Evolutionary conservation across 306 rosid genomes (phyloP), one percentile per base, ranked within the genome.

Genomic region (Cucurbita maxima): DNA sequence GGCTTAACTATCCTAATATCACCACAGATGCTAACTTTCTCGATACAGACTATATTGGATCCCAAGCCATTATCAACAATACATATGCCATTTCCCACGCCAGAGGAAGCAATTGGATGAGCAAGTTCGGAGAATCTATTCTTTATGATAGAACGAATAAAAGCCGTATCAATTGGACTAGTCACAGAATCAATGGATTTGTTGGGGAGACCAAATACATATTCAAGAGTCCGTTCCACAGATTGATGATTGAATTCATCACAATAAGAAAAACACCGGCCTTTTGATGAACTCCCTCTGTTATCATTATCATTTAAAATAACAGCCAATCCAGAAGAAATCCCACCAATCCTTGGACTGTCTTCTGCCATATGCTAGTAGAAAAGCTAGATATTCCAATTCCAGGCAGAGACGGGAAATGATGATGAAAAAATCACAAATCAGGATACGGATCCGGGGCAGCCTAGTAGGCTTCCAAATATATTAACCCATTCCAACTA

Each of bases 291-390:
- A 45, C 82, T 84, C 75, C 81, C 90, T 81, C 77, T 83, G 75
- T 74, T 75, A 67, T 85, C 92, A 74, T 88, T 83, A 0, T 83
- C 90, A 41, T 86, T 82, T 84, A 94, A 79, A 80, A 94, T 80
- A 64, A 94, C 90, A 13, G 97, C 96, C 84, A 94, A 79, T 58
- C 99, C 99, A 84, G 99, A 89, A 79, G 96, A 89, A 83, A 84
- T 88, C 84, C 97, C 97, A 82, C 91, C 86, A 76, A 86, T 60
- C 18, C 96, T 87, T 36, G 55, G 91, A 85, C 84, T 66, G 73
- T 86, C 96, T 76, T 88, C 99, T 41, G 85, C 92, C 97, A 94
- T 94, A 74, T 41, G 68, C 69, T 74, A 36, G 67, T 73, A 48
- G 66, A 76, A 19, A 63, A 68, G 9, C 84, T 78, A 81, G 84